These are phyloP conservation scores for Leptosphaerulina australis DNA, from an alignment of 2,329 filamentous ascomycete species.

Conservation along the genomic window DNA sequence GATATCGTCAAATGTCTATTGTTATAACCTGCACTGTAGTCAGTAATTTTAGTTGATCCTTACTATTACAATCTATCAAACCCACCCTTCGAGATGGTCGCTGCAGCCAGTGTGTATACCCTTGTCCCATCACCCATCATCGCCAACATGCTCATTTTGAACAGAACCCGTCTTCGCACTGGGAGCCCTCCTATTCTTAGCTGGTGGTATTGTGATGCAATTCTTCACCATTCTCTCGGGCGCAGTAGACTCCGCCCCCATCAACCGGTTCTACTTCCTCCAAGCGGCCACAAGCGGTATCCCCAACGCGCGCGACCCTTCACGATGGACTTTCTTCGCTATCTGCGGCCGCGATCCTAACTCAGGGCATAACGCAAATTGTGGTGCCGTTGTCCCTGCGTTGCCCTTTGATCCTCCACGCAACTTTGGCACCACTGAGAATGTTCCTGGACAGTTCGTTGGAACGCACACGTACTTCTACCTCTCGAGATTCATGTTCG, in stretches of 20 bases:
- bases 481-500: constrained; percentile 90
- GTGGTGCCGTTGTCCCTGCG: constrained; percentile 65
- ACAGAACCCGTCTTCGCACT: constrained; percentile 63
- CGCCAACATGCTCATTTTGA: background rate
- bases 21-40: background rate
- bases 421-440: constrained; percentile 64
- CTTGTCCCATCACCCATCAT: constrained; percentile 3
- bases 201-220: constrained; percentile 66
- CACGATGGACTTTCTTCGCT: constrained; percentile 92
- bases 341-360: constrained; percentile 68
- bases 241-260: constrained; percentile 59
- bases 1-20: background rate
- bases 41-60: constrained; percentile 7
- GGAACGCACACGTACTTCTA: constrained; percentile 73
- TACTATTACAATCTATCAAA: background rate
- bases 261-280: constrained; percentile 85
- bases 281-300: constrained; percentile 75
- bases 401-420: constrained; percentile 68
- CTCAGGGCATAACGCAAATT: constrained; percentile 63
- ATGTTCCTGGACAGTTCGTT: constrained; percentile 61
- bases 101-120: constrained; percentile 29
- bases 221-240: constrained; percentile 71
- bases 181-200: constrained; percentile 66
- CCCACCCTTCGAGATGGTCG: constrained; percentile 11
- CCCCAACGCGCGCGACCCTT: constrained; percentile 60